Evolutionary conservation across 306 rosid species (phyloP), one percentile per base, ranked within the genome.

Genomic region (Acacia melanoxylon): DNA sequence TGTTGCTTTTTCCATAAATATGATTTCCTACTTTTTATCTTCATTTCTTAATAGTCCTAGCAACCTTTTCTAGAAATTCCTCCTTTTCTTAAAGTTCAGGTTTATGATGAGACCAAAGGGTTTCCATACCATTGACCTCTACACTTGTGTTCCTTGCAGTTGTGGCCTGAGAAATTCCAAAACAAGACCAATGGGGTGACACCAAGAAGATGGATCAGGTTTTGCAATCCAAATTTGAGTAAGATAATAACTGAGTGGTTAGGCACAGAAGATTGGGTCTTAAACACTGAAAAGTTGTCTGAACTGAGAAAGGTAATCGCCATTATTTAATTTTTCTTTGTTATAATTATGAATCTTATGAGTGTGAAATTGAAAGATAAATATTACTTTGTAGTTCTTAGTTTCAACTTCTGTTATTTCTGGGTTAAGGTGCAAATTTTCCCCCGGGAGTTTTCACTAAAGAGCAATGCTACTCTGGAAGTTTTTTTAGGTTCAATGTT

Each of bases 121-220:
- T 82, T 72, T 40, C 63, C 27, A n/a, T 77, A 72, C 73, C 22
- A 72, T 76, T 83, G 85, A 85, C 76, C 85, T 85, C 74, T 35
- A 68, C 51, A 44, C 65, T 31, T 76, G 51, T 56, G 59, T 77
- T 66, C 87, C 82, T 87, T 83, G 86, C 89, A 95, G 99, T 88
- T 95, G 77, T 95, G 98, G 99, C 99, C 99, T 29, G 88, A 87
- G 74, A 95, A 95, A 84, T 95, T 95, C 86, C 99, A 95, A 85
- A 95, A 95, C 86, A 95, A 95, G 87, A 95, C 99, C 83, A 95
- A 95, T 86, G 99, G 99, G 37, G 99, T 95, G 78, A 95, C 99
- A 44, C 98, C 99, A 27, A 88, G 99, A 89, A 91, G 99, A 86
- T 95, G 99, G 99, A 92, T 95, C 85, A 88, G 89, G 84, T 95